phyloP scores from a whole-genome alignment of 345 rosid genomes.

The Rhodamnia argentea region DNA sequence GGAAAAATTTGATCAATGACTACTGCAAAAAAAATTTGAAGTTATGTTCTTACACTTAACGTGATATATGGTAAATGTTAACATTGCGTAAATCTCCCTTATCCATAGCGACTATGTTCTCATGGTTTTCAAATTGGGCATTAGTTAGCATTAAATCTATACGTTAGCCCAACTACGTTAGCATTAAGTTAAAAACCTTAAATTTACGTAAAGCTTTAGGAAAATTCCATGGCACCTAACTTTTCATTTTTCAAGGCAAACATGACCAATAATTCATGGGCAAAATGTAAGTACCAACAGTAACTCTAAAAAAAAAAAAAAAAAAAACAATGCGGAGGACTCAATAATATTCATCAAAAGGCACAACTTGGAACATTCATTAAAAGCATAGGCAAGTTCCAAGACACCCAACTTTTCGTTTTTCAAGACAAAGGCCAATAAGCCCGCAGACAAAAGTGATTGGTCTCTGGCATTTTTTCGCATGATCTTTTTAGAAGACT shows the following conservation, averaged over 20 bases:
- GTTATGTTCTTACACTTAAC: neutral
- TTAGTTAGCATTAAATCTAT: neutral
- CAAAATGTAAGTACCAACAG: neutral
- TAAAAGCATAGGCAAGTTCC: neutral
- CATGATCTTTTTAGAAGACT: neutral
- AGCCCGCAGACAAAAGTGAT: neutral
- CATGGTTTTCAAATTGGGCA: neutral
- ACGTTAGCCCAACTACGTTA: neutral
- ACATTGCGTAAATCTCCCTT: no score
- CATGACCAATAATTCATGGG: neutral
- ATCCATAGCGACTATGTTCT: neutral
- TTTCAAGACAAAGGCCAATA: neutral
- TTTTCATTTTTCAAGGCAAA: neutral
- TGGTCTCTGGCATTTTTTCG: neutral
- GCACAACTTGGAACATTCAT: neutral
- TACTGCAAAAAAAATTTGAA: neutral
- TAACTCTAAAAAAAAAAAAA: no score
- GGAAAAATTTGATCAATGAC: neutral
- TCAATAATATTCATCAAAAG: neutral
- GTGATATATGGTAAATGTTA: no score
- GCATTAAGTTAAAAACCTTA: neutral
- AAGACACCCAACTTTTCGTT: neutral
- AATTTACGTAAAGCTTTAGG: neutral
- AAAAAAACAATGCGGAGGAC: neutral
- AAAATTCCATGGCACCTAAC: neutral